These are phyloP conservation scores for Pestalotiopsis fici DNA, from an alignment of 2,329 filamentous ascomycete species.

Conservation along the genomic window DNA sequence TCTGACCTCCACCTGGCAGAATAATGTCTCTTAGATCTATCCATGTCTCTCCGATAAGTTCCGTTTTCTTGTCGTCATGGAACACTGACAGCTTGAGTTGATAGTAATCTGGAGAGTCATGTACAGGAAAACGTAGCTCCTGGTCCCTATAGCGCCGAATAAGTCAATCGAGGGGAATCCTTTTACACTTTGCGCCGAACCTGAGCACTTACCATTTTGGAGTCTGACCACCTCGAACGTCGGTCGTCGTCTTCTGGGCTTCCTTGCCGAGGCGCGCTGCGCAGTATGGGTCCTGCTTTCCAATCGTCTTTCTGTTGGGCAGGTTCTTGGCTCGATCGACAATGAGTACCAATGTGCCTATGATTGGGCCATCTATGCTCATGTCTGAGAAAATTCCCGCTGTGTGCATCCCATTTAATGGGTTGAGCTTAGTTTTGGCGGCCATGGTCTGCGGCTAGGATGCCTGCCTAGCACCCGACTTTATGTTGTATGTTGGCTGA, in stretches of 20 bases:
- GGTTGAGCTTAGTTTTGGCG: slow-evolving; percentile 53
- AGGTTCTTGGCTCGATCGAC: slow-evolving; percentile 96
- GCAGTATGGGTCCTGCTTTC: slow-evolving; percentile 98
- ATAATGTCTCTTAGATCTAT: slow-evolving; percentile 82
- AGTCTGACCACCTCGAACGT: slow-evolving; percentile 92
- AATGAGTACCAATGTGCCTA: slow-evolving; percentile 89
- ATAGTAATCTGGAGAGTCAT: slow-evolving; percentile 95
- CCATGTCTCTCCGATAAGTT: slow-evolving; percentile 93
- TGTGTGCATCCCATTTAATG: slow-evolving; percentile 71
- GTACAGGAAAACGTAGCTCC: slow-evolving; percentile 92
- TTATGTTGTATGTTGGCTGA: neutral
- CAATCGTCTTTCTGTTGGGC: slow-evolving; percentile 94
- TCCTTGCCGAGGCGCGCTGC: slow-evolving; percentile 93
- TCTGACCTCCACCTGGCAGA: slow-evolving; percentile 85
- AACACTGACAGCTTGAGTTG: slow-evolving; percentile 95
- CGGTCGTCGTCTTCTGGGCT: slow-evolving; percentile 94
- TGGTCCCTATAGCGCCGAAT: slow-evolving; percentile 72
- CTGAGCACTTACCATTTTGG: slow-evolving; percentile 76
- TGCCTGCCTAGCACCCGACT: slow-evolving; percentile 4
- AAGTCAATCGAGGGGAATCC: slow-evolving; percentile 15
- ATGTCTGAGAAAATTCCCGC: slow-evolving; percentile 94
- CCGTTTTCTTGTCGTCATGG: slow-evolving; percentile 97
- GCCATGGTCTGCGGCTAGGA: slow-evolving; percentile 41
- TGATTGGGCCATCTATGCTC: slow-evolving; percentile 87
- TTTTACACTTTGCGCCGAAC: neutral